Conservation (phyloP, 768 basidiomycete genomes). For the Suillus discolor region DNA sequence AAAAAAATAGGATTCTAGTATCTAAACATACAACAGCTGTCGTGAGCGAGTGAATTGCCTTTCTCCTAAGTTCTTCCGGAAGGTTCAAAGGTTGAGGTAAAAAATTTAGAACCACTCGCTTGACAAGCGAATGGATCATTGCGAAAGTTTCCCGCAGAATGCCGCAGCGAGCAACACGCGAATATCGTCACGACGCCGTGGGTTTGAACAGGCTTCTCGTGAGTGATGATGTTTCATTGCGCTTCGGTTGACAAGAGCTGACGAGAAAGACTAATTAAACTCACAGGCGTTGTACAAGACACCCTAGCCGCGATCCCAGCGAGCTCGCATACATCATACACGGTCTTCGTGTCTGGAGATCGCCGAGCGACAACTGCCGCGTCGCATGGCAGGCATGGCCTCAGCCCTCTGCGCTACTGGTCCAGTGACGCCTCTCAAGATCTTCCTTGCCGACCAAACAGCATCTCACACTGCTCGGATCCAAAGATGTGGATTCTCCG, state of each 20-base stretch:
- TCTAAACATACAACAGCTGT: neutral
- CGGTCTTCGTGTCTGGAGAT: neutral
- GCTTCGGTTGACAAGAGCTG: neutral
- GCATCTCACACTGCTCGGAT: neutral
- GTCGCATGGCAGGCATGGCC: neutral
- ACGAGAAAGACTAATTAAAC: neutral
- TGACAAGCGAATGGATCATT: neutral
- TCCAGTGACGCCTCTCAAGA: neutral
- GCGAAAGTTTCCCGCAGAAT: neutral
- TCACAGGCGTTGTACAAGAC: neutral
- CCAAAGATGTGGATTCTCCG: neutral
- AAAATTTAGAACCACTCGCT: neutral
- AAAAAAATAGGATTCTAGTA: neutral
- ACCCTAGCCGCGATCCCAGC: neutral
- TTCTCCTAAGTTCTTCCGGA: neutral
- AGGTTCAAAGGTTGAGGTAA: neutral
- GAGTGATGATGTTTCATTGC: neutral
- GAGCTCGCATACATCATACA: neutral
- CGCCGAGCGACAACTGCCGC: neutral
- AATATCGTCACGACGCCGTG: neutral
- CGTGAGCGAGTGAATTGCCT: neutral
- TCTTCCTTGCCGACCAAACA: neutral
- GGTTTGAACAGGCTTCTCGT: neutral
- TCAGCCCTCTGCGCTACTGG: neutral
- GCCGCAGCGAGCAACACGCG: neutral